Percentiles rank a stretch among this genome's conserved stretches.
Evolutionary conservation across 176 grass and related monocot genomes (phyloP).

Genomic region (Tillandsia fasciculata): DNA sequence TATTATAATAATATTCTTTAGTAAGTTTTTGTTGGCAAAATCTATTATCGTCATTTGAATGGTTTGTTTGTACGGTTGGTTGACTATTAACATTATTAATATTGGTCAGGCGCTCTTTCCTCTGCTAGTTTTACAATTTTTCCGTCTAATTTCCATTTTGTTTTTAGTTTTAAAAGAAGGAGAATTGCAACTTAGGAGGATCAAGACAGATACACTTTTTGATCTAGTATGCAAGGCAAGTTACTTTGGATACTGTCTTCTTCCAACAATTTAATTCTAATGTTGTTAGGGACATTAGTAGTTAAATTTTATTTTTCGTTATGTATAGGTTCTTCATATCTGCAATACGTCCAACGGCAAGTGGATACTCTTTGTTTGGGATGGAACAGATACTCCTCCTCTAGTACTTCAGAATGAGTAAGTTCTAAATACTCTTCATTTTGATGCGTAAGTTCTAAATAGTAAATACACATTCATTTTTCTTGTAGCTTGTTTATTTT

Average conservation of each 20-base stretch:
- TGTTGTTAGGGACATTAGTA: background rate
- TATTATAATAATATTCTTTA: too few species aligned
- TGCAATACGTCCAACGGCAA: slow-evolving; percentile 30
- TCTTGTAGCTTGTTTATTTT: too few species aligned
- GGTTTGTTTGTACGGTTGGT: too few species aligned
- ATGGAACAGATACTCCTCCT: slow-evolving; percentile 77
- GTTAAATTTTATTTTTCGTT: slow-evolving; percentile 9
- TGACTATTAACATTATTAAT: too few species aligned
- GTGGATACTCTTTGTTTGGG: slow-evolving; percentile 75
- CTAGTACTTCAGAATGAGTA: slow-evolving; percentile 26
- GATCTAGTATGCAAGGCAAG: slow-evolving; percentile 80
- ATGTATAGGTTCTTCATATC: slow-evolving; percentile 80
- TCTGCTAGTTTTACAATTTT: slow-evolving; percentile 16
- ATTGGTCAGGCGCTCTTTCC: background rate
- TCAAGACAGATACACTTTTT: slow-evolving; percentile 45
- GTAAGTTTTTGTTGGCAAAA: too few species aligned
- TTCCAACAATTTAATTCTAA: too few species aligned
- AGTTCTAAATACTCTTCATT: slow-evolving; percentile 7
- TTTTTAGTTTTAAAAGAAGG: slow-evolving; percentile 41
- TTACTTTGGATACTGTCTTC: background rate
- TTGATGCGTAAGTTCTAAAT: slow-evolving; percentile 18
- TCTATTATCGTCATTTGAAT: too few species aligned
- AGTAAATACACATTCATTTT: slow-evolving; percentile 6
- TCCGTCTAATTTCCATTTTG: slow-evolving; percentile 8
- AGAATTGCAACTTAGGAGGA: slow-evolving; percentile 39